Conservation (phyloP, 2,329 filamentous ascomycete genomes). For the Pestalotiopsis fici region DNA sequence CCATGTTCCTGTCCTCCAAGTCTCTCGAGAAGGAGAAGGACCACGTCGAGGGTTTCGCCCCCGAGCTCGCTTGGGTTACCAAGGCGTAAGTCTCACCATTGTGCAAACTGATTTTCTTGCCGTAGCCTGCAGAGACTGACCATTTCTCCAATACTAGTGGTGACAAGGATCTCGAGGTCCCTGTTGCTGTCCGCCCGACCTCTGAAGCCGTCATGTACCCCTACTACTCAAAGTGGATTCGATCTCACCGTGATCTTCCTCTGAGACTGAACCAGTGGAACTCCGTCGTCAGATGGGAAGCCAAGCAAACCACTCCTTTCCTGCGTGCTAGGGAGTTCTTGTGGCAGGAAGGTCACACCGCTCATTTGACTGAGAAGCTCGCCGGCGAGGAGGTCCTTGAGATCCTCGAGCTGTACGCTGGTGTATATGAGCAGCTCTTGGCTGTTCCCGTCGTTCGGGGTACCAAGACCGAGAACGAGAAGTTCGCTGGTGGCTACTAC, state of each 20-base stretch:
- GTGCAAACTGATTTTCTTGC: not conserved
- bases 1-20: slow-evolving; percentile 91
- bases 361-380: slow-evolving; percentile 80
- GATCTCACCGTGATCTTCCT: slow-evolving; percentile 91
- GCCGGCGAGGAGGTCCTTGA: slow-evolving; percentile 86
- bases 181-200: slow-evolving; percentile 67
- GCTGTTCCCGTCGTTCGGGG: slow-evolving; percentile 94
- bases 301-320: slow-evolving; percentile 89
- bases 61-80: slow-evolving; percentile 87
- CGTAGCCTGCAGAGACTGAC: slow-evolving; percentile 2
- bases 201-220: slow-evolving; percentile 55
- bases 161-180: slow-evolving; percentile 86
- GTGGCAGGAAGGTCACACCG: slow-evolving; percentile 49
- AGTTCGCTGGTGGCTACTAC: slow-evolving; percentile 95
- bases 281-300: slow-evolving; percentile 90
- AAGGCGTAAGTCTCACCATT: slow-evolving; percentile 60
- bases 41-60: slow-evolving; percentile 97
- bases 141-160: slow-evolving; percentile 57
- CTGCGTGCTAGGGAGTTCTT: slow-evolving; percentile 92
- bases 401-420: slow-evolving; percentile 91
- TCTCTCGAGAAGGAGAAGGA: slow-evolving; percentile 89
- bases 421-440: slow-evolving; percentile 89
- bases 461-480: slow-evolving; percentile 94
- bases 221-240: slow-evolving; percentile 78
- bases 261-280: slow-evolving; percentile 63